These are phyloP conservation scores for Fusarium mangiferae DNA, from an alignment of 2,329 filamentous ascomycete genomes.

Conservation along the genomic window DNA sequence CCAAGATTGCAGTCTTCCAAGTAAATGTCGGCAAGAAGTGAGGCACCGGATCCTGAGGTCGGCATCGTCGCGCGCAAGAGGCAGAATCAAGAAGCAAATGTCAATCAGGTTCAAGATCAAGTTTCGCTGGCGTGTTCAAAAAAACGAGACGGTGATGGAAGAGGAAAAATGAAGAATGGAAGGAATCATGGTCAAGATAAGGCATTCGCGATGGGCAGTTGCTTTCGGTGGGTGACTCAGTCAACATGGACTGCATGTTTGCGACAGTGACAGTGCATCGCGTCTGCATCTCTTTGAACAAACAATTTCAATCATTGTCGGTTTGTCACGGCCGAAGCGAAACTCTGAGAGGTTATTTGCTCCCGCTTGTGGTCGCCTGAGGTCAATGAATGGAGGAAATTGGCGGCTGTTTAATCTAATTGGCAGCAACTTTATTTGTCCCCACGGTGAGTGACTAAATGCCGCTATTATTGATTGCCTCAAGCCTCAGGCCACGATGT, in stretches of 20 bases:
- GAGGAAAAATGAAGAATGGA: not conserved
- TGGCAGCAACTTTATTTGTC: not conserved
- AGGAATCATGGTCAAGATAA: not conserved
- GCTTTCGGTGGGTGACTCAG: not conserved
- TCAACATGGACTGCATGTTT: not conserved
- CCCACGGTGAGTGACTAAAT: not conserved
- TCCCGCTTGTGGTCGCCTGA: not conserved
- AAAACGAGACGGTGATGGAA: not conserved
- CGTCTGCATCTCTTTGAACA: not conserved
- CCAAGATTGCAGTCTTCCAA: not conserved
- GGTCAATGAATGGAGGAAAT: not conserved
- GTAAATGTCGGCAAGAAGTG: not conserved
- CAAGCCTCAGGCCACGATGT: too few relatives aligned
- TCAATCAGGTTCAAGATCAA: not conserved
- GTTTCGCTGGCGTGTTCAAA: not conserved
- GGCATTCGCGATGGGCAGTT: not conserved
- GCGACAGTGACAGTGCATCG: not conserved
- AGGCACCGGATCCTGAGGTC: not conserved
- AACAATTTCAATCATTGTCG: not conserved
- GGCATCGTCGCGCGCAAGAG: not conserved
- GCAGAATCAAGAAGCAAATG: not conserved
- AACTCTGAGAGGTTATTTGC: not conserved
- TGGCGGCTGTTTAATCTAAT: not conserved
- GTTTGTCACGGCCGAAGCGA: not conserved
- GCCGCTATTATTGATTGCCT: not conserved